Evolutionary conservation across 306 rosid genomes (phyloP), one percentile per base, ranked within the genome.

Genomic region (Acacia melanoxylon): DNA sequence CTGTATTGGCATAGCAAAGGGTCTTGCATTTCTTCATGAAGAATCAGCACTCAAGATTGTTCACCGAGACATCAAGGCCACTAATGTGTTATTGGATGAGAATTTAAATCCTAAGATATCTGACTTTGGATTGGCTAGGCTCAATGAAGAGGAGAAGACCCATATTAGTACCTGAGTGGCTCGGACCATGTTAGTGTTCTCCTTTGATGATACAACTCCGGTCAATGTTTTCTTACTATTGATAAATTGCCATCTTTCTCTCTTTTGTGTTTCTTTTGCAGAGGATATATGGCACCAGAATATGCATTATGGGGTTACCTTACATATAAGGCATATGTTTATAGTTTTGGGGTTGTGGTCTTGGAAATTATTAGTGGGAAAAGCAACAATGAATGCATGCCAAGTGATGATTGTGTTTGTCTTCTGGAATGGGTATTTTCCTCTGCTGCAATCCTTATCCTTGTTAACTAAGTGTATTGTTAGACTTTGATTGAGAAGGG

Each of bases 221-320:
- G 27, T 33, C 49, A 3, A 52, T 58, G 42, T 74, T 81, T 81
- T 81, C 25, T 68, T 51, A 66, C 46, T 24, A 45, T 51, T 45
- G 70, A 37, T 62, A 71, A 81, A 68, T 31, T 49, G 3, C n/a
- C 73, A 68, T 62, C n/a, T 73, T 24, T 33, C 7, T 9, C 4
- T 44, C 31, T 13, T 13, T 72, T n/a, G 17, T 77, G 73, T 11
- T 68, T 22, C 37, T 72, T 73, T 82, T 85, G 83, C 84, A 89
- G 93, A 81, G 97, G 93, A 71, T 92, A 91, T 72, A 91, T 89
- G 93, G 93, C 93, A 4, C 95, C 93, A 3, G 95, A 91, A 44
- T 92, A 92, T 88, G 93, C 93, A 12, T 74, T 89, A 74, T 87
- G 92, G 90, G 95, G 95, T 72, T 72, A 83, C 68, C 71, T 92